Evolutionary conservation across 2,329 filamentous ascomycete genomes (phyloP), one percentile per base, ranked within the genome.

Genomic region (Pseudogymnoascus sp.): DNA sequence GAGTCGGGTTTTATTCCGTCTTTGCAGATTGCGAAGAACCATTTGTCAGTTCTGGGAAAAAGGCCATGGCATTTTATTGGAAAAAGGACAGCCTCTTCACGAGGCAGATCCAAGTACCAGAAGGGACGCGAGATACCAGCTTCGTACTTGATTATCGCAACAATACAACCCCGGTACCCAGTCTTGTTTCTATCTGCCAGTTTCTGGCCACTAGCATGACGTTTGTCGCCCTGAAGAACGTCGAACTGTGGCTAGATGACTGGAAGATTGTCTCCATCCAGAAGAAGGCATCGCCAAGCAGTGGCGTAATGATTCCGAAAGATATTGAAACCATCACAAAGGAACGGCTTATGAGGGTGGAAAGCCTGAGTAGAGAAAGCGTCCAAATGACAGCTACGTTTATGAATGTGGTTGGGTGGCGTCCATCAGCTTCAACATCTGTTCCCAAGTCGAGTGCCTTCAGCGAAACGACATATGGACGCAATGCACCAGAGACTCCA

Each of bases 41-140:
- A 0, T 98, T 99, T 72, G 90, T 99, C 67, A 95, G 91, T 68
- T 98, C 93, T 0, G 95, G 95, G 0, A 85, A 83, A 66, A 88
- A 96, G 76, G 93, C 92, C 38, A 97, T 99, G 91, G 93, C 93
- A 0, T 99, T 99, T 73, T 99, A 97, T 78, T 99, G 95, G 96
- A 98, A 97, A 75, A 93, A 90, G n/a, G 98, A 98, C 74, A 91
- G 91, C 4, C 82, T 99, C 1, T 98, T 96, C 74, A 99, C 96
- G 24, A 89, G 93, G 70, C 90, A 91, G 69, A 82, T 95, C 22
- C 86, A 87, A 68, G 78, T 97, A 6, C 86, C 89, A 1, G 80
- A 85, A 53, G 77, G 81, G 14, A 89, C 82, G 62, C 79, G 80
- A 33, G 85, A 93, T 70, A 99, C 96, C 2, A 89, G 89, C n/a